A percentile compares a stretch with the other conserved stretches of the same genome.
Conservation (phyloP, 2,329 filamentous ascomycete genomes). For the Colletotrichum sp. region DNA sequence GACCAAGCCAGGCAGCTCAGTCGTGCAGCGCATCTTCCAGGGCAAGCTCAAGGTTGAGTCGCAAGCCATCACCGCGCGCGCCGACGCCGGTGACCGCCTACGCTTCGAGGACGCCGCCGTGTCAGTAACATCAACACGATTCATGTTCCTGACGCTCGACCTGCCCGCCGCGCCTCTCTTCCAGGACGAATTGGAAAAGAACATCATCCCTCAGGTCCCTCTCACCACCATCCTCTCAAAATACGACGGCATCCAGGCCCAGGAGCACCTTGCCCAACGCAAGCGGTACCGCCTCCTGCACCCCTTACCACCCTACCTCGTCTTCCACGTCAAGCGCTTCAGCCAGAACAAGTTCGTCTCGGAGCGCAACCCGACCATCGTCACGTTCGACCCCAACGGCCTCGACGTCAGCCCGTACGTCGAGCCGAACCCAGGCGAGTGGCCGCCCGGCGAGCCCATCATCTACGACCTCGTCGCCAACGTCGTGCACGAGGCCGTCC, state of each 20-base stretch:
- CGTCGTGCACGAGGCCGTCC: slow-evolving; percentile 85
- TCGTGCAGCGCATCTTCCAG: slow-evolving; percentile 93
- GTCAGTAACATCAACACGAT: slow-evolving; percentile 77
- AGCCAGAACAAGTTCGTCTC: slow-evolving; percentile 95
- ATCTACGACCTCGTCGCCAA: slow-evolving; percentile 97
- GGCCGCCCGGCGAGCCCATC: slow-evolving; percentile 80
- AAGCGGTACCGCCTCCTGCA: slow-evolving; percentile 89
- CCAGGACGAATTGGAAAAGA: slow-evolving; percentile 91
- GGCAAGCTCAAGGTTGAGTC: slow-evolving; percentile 91
- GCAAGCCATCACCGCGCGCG: slow-evolving; percentile 90
- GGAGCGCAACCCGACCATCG: slow-evolving; percentile 96
- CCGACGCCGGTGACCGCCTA: slow-evolving; percentile 84
- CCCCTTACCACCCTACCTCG: slow-evolving; percentile 86
- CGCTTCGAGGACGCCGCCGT: slow-evolving; percentile 92
- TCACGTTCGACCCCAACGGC: slow-evolving; percentile 85
- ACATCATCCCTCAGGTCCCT: slow-evolving; percentile 94
- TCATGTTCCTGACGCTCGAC: slow-evolving; percentile 92
- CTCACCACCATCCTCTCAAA: slow-evolving; percentile 85
- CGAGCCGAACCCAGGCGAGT: slow-evolving; percentile 78
- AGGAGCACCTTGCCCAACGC: slow-evolving; percentile 88
- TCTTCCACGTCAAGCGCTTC: slow-evolving; percentile 98
- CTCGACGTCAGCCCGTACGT: slow-evolving; percentile 92
- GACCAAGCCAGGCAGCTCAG: slow-evolving; percentile 81
- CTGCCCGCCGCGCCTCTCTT: slow-evolving; percentile 91
- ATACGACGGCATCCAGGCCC: slow-evolving; percentile 87